These are phyloP conservation scores for Glutinoglossum americanum DNA, from an alignment of 495 filamentous ascomycete species.

Conservation along the genomic window DNA sequence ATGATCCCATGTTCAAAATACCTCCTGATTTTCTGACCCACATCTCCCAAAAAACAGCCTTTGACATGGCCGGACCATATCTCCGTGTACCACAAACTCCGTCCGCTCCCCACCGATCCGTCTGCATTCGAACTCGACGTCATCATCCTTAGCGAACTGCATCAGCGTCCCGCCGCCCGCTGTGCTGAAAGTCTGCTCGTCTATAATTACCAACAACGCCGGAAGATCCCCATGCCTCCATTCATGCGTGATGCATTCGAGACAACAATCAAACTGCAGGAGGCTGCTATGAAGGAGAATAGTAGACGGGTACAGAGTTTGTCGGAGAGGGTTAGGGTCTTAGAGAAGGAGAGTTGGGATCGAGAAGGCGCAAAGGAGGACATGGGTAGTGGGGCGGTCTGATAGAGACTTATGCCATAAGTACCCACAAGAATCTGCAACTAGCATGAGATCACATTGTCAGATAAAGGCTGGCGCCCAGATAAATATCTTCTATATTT, in stretches of 20 bases:
- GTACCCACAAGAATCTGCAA: not conserved
- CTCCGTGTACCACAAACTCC: constrained; percentile 72
- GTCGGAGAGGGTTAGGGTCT: constrained; percentile 27
- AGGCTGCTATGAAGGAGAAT: constrained; percentile 28
- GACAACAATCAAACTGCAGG: constrained; percentile 43
- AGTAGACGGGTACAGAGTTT: constrained; percentile 29
- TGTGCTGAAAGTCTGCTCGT: constrained; percentile 67
- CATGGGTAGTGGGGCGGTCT: constrained; percentile 27
- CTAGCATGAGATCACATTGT: not conserved
- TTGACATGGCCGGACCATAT: constrained; percentile 76
- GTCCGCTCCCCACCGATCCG: constrained; percentile 27
- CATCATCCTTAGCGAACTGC: constrained; percentile 55
- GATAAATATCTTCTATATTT: not conserved
- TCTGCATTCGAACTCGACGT: constrained; percentile 35
- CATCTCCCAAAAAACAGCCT: constrained; percentile 30
- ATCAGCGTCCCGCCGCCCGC: constrained; percentile 54
- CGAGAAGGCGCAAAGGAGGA: constrained; percentile 47
- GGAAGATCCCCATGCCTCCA: constrained; percentile 33
- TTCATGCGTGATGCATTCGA: constrained; percentile 49
- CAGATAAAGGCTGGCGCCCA: not conserved
- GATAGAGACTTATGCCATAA: not conserved
- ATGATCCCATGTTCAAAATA: not conserved
- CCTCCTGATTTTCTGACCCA: not conserved
- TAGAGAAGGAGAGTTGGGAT: constrained; percentile 65
- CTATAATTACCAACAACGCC: constrained; percentile 52